A percentile compares a stretch with the other conserved stretches of the same genome.
These are phyloP conservation scores for Medicago lupulina DNA, from an alignment of 306 rosid species.

Conservation along the genomic window DNA sequence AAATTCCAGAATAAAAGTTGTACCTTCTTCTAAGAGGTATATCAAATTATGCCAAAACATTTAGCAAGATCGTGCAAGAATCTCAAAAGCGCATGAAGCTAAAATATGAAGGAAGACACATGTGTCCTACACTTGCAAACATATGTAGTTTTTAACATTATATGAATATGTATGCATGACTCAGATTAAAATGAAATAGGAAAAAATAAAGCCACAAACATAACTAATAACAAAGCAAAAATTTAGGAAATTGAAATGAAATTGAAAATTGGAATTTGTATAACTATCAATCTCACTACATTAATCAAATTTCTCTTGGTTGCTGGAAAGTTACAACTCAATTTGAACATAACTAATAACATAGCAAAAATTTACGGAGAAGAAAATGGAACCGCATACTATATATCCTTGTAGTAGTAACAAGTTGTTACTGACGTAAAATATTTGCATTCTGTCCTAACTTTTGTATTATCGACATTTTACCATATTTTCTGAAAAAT, in stretches of 20 bases:
- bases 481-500: slow-evolving; percentile 28
- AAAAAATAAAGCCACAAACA: background rate
- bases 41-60: too few relatives aligned
- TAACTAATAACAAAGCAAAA: too few relatives aligned
- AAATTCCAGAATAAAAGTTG: too few relatives aligned
- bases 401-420: slow-evolving; percentile 9
- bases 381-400: slow-evolving; percentile 31
- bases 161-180: too few relatives aligned
- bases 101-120: too few relatives aligned
- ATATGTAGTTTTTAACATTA: too few relatives aligned
- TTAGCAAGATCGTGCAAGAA: too few relatives aligned
- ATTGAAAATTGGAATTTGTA: slow-evolving; percentile 19
- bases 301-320: background rate
- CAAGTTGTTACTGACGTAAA: slow-evolving; percentile 40
- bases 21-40: too few relatives aligned
- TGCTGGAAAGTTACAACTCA: slow-evolving; percentile 33
- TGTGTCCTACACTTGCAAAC: too few relatives aligned
- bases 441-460: slow-evolving; percentile 53
- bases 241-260: too few relatives aligned
- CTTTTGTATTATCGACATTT: slow-evolving; percentile 35
- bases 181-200: too few relatives aligned
- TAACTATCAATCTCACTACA: slow-evolving; percentile 29
- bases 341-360: slow-evolving; percentile 1
- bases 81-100: too few relatives aligned
- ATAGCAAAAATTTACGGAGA: background rate